A percentile compares a stretch with the other conserved stretches of the same genome.
phyloP scores from a whole-genome alignment of 2,329 filamentous ascomycete species.

The Byssoonygena ceratinophila region DNA sequence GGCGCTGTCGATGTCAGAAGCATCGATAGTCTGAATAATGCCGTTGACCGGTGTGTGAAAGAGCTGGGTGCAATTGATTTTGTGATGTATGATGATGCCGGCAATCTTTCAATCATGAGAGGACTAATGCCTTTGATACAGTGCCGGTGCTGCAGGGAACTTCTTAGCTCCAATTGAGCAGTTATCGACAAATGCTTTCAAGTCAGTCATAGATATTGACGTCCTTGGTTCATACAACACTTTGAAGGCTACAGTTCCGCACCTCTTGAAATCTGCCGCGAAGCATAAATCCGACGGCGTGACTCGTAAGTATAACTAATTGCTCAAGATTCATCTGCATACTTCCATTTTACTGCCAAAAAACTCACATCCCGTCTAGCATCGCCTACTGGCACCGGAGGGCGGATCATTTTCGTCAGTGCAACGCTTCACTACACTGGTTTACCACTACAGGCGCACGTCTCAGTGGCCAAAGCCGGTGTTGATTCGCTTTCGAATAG shows the following conservation, averaged over 20 bases:
- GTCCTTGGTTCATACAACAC: constrained; percentile 90
- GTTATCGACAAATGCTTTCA: constrained; percentile 82
- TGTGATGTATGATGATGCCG: constrained; percentile 56
- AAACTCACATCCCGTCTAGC: constrained; percentile 16
- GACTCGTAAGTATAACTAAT: constrained; percentile 28
- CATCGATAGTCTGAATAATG: constrained; percentile 56
- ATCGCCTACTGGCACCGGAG: constrained; percentile 51
- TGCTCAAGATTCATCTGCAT: not conserved
- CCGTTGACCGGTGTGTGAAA: constrained; percentile 66
- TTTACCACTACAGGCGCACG: constrained; percentile 75
- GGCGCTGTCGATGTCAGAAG: constrained; percentile 65
- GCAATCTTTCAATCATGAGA: not conserved
- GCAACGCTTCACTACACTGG: constrained; percentile 88
- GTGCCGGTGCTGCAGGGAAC: constrained; percentile 89
- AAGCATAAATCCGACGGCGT: constrained; percentile 52
- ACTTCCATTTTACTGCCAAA: not conserved
- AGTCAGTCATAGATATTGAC: constrained; percentile 91
- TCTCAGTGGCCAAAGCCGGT: constrained; percentile 81
- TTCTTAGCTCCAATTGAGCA: constrained; percentile 78
- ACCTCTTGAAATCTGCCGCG: constrained; percentile 64
- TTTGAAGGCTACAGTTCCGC: constrained; percentile 77
- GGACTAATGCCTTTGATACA: constrained; percentile 28
- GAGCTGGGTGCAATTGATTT: constrained; percentile 86
- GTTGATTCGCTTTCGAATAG: constrained; percentile 74
- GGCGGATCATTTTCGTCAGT: constrained; percentile 79